These are phyloP conservation scores for Cyclotella cryptica DNA, from an alignment of 108 stramenopile genomes.

Conservation along the genomic window DNA sequence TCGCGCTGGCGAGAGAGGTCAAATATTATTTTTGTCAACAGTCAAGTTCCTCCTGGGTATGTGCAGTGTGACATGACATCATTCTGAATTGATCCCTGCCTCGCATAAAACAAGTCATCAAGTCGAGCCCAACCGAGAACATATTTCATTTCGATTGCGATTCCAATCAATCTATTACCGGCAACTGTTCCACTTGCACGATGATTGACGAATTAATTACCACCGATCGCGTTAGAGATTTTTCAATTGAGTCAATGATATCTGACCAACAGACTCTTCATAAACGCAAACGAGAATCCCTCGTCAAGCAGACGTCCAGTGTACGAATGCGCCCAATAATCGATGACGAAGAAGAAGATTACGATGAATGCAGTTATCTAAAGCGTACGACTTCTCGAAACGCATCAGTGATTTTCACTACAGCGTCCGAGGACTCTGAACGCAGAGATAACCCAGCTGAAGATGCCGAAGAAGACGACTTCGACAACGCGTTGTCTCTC, in stretches of 20 bases:
- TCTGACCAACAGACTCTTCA: not conserved
- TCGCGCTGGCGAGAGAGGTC: not conserved
- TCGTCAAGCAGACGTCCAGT: not conserved
- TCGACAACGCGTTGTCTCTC: not conserved
- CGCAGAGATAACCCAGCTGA: slow-evolving; percentile 5
- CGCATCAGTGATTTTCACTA: not conserved
- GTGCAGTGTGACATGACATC: not conserved
- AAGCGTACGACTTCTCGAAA: not conserved
- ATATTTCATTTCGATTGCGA: not conserved
- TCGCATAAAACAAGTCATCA: not conserved
- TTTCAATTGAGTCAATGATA: slow-evolving; percentile 1
- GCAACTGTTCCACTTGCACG: not conserved
- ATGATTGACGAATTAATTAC: not conserved
- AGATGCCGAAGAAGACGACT: slow-evolving; percentile 5
- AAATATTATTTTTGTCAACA: not conserved
- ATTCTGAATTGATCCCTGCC: not conserved
- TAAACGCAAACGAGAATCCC: slow-evolving; percentile 16
- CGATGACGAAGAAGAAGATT: slow-evolving; percentile 5
- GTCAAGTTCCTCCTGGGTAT: not conserved
- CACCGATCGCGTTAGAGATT: not conserved
- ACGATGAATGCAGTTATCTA: not conserved
- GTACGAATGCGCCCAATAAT: not conserved
- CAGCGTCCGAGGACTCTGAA: slow-evolving; percentile 3
- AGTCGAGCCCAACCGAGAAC: not conserved
- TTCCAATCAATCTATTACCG: not conserved